Evolutionary conservation across 2,329 filamentous ascomycete genomes (phyloP).

Genomic region (Saccharata proteae): DNA sequence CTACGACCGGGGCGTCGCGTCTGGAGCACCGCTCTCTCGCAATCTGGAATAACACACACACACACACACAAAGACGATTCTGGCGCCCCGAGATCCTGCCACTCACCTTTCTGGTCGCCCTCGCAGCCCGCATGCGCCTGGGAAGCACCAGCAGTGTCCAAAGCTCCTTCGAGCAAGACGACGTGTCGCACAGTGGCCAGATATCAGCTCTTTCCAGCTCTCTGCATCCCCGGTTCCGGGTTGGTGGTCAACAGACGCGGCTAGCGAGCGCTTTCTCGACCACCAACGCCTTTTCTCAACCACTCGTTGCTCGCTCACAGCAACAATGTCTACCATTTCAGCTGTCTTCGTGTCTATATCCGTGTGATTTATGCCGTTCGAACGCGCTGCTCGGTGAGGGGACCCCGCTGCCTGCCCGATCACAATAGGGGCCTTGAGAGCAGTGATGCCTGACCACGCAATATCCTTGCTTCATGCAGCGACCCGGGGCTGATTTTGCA

Average conservation of each 20-base stretch:
- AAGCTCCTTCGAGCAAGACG: constrained; percentile 9
- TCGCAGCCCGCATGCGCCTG: constrained; percentile 9
- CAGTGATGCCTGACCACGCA: too few species aligned
- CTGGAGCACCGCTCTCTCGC: too few species aligned
- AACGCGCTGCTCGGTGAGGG: too few species aligned
- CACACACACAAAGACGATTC: too few species aligned
- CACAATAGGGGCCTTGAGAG: constrained; percentile 2
- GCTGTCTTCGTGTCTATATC: neutral
- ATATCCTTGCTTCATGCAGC: constrained; percentile 8
- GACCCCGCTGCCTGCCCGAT: too few species aligned
- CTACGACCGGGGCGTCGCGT: too few species aligned
- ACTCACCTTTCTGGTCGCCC: constrained; percentile 8
- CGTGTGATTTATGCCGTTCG: neutral
- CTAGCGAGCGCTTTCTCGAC: constrained; percentile 6
- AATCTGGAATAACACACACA: too few species aligned
- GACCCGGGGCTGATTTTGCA: neutral
- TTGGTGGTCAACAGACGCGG: constrained; percentile 8
- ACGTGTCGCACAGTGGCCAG: constrained; percentile 8
- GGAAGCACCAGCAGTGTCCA: constrained; percentile 9
- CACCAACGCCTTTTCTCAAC: constrained; percentile 9
- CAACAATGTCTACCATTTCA: constrained; percentile 7
- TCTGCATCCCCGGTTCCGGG: constrained; percentile 9
- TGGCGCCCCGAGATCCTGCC: constrained; percentile 6
- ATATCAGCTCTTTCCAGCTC: constrained; percentile 7
- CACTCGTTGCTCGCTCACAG: too few species aligned